Evolutionary conservation across 2,329 filamentous ascomycete species (phyloP), one percentile per base, ranked within the genome.

Genomic region (Epichloe brachyelytri): DNA sequence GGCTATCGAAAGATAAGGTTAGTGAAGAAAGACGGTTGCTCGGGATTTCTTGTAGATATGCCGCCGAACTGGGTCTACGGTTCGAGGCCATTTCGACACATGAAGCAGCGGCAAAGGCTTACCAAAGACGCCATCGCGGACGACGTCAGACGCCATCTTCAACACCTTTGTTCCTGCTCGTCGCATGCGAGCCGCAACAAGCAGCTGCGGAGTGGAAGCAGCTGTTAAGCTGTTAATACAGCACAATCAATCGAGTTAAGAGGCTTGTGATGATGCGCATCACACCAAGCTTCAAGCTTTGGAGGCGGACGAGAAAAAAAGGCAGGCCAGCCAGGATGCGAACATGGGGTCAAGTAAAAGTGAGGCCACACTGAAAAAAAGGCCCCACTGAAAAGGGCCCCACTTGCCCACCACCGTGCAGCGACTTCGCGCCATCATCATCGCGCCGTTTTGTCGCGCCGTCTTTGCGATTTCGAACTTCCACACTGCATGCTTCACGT

Each of bases 101-200:
- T 30, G 30, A 38, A 38, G 36, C 14, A 38, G 17, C 15, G 40
- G 20, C 40, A 43, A 34, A 34, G 36, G 65, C 70, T 53, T 71
- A 80, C 77, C 77, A 60, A 80, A 79, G 58, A 79, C 71, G 65
- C 77, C 77, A 59, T 81, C 77, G 51, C 77, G 66, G 59, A 76
- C 67, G 57, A 69, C 67, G 57, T 75, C 70, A 57, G 72, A 68
- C 53, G 75, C 76, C 77, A 80, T 80, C 63, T 66, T 78, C 57
- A 66, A 59, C 50, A 71, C 43, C 50, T 59, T 62, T 56, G 51
- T 54, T 46, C 49, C 46, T 47, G 60, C 52, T 53, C 49, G 59
- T 61, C 60, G 59, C 64, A 68, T 69, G 55, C 61, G 60, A 59
- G 56, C 56, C 56, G 49, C 33, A 11, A 19, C 26, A 17, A 17